These are phyloP conservation scores for Stagonosporopsis tanaceti DNA, from an alignment of 2,329 filamentous ascomycete species.

Conservation along the genomic window DNA sequence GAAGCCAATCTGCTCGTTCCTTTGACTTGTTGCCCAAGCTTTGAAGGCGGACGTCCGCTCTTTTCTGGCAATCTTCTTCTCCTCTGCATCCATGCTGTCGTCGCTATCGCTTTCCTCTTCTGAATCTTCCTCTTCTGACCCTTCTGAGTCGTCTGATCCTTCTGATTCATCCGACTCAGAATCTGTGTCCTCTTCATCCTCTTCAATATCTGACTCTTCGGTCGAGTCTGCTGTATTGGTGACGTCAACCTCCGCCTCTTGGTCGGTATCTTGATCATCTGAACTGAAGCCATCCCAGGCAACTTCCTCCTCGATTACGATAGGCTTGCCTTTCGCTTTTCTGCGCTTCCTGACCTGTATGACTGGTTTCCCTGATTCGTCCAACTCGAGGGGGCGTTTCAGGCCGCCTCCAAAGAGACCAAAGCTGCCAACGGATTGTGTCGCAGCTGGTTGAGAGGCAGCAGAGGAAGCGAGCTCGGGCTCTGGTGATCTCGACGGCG, in stretches of 20 bases:
- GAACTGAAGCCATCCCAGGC: conserved; percentile 71
- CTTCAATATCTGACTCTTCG: conserved; percentile 16
- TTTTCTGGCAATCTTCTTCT: conserved; percentile 51
- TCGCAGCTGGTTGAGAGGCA: conserved; percentile 5
- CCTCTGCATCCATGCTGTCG: conserved; percentile 44
- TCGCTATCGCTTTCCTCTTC: conserved; percentile 46
- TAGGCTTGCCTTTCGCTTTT: conserved; percentile 57
- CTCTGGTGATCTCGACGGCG: conserved; percentile 24
- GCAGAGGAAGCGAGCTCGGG: conserved; percentile 1
- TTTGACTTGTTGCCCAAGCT: conserved; percentile 85
- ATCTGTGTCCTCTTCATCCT: conserved; percentile 11
- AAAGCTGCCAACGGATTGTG: conserved; percentile 15
- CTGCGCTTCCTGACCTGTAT: conserved; percentile 81
- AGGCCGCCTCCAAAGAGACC: conserved; percentile 74
- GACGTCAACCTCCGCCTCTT: conserved; percentile 28
- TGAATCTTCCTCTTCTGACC: conserved; percentile 48
- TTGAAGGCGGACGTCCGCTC: conserved; percentile 79
- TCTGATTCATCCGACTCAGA: conserved; percentile 22
- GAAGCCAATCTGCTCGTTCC: conserved; percentile 83
- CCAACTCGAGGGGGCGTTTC: conserved; percentile 84
- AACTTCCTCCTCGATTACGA: conserved; percentile 52
- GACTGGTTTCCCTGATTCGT: conserved; percentile 79
- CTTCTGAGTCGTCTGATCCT: conserved; percentile 33
- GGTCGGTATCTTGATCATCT: conserved; percentile 42
- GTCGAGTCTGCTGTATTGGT: neutral